These are phyloP conservation scores for Verticillium klebahnii DNA, from an alignment of 2,329 filamentous ascomycete species.

Conservation along the genomic window DNA sequence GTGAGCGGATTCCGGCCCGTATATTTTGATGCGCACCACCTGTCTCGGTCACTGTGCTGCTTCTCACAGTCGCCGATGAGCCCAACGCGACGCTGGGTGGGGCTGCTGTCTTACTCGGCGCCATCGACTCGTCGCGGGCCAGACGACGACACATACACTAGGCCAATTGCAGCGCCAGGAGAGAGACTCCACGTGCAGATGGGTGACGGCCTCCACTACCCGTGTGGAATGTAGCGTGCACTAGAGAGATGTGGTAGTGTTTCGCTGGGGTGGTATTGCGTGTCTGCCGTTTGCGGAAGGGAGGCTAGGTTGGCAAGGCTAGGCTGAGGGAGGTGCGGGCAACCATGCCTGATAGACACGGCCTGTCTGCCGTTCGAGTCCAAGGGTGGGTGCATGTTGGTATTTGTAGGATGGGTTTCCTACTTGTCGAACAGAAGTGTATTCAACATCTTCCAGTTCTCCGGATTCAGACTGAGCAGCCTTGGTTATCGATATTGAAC, in stretches of 20 bases:
- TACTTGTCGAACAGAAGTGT: not conserved
- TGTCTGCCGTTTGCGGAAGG: not conserved
- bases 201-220: not conserved
- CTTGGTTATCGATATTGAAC: not conserved
- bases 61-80: not conserved
- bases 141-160: not conserved
- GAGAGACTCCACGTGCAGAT: not conserved
- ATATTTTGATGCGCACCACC: not conserved
- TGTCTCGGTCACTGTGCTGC: not conserved
- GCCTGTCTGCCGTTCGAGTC: not conserved
- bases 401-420: not conserved
- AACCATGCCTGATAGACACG: not conserved
- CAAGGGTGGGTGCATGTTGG: not conserved
- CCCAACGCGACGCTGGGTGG: not conserved
- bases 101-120: not conserved
- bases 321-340: not conserved
- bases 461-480: not conserved
- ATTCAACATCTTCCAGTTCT: not conserved
- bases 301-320: not conserved
- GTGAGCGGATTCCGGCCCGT: not conserved
- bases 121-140: not conserved
- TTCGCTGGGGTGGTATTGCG: not conserved
- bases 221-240: not conserved
- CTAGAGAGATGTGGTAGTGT: not conserved
- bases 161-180: not conserved